Percentiles rank a stretch among this genome's conserved stretches.
phyloP scores from a whole-genome alignment of 2,329 filamentous ascomycete species.

The Fusarium sp. region DNA sequence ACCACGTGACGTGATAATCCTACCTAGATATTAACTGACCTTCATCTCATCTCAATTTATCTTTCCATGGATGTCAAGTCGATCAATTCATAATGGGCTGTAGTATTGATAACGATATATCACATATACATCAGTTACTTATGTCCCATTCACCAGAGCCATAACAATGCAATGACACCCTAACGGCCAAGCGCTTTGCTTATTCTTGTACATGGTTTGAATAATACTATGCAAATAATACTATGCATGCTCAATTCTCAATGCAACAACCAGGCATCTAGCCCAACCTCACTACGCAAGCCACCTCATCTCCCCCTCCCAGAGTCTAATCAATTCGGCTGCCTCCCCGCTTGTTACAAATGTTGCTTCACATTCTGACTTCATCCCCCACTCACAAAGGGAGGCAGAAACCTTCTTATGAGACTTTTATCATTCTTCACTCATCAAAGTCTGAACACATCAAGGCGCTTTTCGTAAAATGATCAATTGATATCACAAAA shows the following conservation, averaged over 20 bases:
- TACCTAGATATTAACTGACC: background rate
- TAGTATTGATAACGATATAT: background rate
- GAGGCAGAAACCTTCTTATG: constrained; percentile 27
- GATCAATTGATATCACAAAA: background rate
- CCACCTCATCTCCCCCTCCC: constrained; percentile 31
- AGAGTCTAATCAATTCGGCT: constrained; percentile 1
- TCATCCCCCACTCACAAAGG: constrained; percentile 26
- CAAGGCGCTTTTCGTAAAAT: background rate
- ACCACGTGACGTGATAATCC: constrained; percentile 32
- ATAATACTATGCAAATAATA: constrained; percentile 5
- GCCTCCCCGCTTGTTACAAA: constrained; percentile 27
- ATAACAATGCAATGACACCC: background rate
- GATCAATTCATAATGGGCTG: background rate
- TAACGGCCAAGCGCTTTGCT: constrained; percentile 2
- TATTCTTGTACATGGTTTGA: constrained; percentile 1
- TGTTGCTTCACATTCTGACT: constrained; percentile 21
- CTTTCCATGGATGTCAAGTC: background rate
- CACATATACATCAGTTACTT: background rate
- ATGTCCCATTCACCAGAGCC: background rate
- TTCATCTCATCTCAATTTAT: background rate
- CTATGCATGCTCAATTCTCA: background rate
- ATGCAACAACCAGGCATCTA: background rate
- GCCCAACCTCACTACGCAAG: constrained; percentile 7
- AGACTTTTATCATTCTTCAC: constrained; percentile 17
- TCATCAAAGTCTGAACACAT: background rate